These are phyloP conservation scores for Mycena sp. DNA, from an alignment of 1,284 basidiomycete genomes.

Conservation along the genomic window DNA sequence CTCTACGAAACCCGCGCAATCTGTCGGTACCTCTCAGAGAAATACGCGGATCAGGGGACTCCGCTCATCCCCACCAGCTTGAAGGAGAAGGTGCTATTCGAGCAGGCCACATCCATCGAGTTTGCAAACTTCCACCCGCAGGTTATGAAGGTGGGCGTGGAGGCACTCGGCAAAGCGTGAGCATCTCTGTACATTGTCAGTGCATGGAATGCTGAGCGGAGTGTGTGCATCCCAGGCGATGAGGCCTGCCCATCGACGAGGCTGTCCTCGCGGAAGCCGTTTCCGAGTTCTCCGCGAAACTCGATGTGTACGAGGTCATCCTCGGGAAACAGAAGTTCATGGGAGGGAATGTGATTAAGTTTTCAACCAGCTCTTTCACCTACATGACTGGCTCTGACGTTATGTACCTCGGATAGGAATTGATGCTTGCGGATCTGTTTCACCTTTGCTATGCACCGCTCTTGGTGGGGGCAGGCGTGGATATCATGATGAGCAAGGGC, in stretches of 20 bases:
- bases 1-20: constrained; percentile 30
- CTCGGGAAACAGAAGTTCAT: constrained; percentile 61
- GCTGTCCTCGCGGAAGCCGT: no score
- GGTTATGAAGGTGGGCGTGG: constrained; percentile 41
- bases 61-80: constrained; percentile 7
- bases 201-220: no score
- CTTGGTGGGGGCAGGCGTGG: constrained; percentile 28
- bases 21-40: constrained; percentile 25
- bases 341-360: constrained; percentile 59
- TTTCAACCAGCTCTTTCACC: no score
- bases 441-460: not conserved
- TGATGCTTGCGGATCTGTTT: constrained; percentile 21
- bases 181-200: no score
- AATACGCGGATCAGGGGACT: constrained; percentile 33
- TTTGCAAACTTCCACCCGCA: constrained; percentile 48
- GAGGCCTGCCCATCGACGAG: no score
- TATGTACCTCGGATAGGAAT: not conserved
- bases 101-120: constrained; percentile 19
- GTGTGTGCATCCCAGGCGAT: no score
- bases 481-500: constrained; percentile 42
- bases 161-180: constrained; percentile 41
- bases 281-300: constrained; percentile 45
- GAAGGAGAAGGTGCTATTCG: constrained; percentile 1
- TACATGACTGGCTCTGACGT: not conserved
- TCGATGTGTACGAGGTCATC: constrained; percentile 62